Evolutionary conservation across 1,139 yeast genomes (phyloP), one percentile per base, ranked within the genome.

Genomic region (Insectozyma bohioensis): DNA sequence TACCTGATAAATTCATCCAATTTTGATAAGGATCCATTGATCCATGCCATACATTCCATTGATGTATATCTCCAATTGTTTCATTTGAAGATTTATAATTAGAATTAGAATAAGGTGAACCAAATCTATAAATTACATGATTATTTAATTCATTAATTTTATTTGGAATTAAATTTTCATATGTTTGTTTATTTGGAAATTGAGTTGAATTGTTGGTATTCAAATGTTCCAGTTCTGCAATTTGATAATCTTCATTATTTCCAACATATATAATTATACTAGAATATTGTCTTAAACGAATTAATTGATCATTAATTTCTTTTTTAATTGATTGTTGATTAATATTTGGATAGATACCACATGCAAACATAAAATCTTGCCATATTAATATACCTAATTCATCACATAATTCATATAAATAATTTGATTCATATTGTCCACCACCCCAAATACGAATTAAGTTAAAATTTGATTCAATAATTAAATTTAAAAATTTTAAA

Each of bases 301-400:
- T 52, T 28, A 71, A 40, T 41, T 68, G 74, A 37, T 53, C 51
- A 9, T 35, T 45, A 4, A 55, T 56, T 42, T 71, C 77, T 19
- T 46, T 41, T 6, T 24, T 12, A 12, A 61, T 42, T 37, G 61
- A 65, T 5, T 42, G 46, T n/a, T 45, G 38, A 36, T 54, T 50
- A 7, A 14, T 12, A 1, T 54, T 61, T 3, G 77, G 77, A 37
- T 72, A 72, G 30, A 63, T 66, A 1, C 74, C 77, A 49, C 77
- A 72, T 5, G 74, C 75, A 58, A 72, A 71, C 75, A 71, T 67
- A 43, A 71, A 69, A 46, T 71, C 77, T 34, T 71, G 77, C 74
- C 75, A 71, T 6, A 71, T 64, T 42, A 71, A 30, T 13, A 71
- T 41, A 4, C 77, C 77, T 2, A 54, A 40, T 16, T 58, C 38